Evolutionary conservation across 2,329 filamentous ascomycete species (phyloP), one percentile per base, ranked within the genome.

Genomic region (Pestalotiopsis sp.): DNA sequence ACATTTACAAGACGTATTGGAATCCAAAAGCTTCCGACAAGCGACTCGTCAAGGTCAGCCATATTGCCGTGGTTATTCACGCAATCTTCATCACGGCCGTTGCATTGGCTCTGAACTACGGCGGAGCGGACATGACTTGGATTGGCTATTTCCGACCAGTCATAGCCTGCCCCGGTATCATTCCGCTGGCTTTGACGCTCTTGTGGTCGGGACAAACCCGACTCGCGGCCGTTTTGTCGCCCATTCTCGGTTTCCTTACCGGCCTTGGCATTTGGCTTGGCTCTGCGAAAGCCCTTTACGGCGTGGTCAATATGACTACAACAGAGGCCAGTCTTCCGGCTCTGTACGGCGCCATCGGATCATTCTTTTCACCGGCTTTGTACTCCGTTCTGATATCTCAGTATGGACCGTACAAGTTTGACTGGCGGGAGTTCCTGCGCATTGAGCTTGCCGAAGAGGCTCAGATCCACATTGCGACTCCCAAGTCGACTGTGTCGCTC

Each of bases 1-100:
- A 87, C 69, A 72, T 86, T n/a, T 87, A 83, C 75, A 81, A 82
- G 63, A 85, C 82, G 3, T 86, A 87, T 69, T 77, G 86, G 76
- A 82, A 86, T 68, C 82, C 83, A 0, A 73, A 76, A 9, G 84
- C 83, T 0, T 80, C 78, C 1, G 49, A 66, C 49, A 66, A 58
- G 25, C 64, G 78, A 41, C 77, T 82, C 0, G 75, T 86, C 2
- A 73, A 76, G 17, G 80, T 84, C 36, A 85, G 83, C 60, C 85
- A 86, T 69, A 69, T 81, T n/a, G 80, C 80, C 1, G 84, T 86
- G 0, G 76, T 85, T 0, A 78, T 83, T n/a, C 82, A 85, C 64
- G 83, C 80, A 2, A 72, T 80, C 4, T 85, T 86, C 72, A 85
- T 86, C 72, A 80, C 83, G 0, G 84, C 78, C 0, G 80, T 86